Percentiles rank a stretch among this genome's conserved stretches.
Evolutionary conservation across 148 eudicot genomes (phyloP).

Genomic region (Chenopodium berlandieri): DNA sequence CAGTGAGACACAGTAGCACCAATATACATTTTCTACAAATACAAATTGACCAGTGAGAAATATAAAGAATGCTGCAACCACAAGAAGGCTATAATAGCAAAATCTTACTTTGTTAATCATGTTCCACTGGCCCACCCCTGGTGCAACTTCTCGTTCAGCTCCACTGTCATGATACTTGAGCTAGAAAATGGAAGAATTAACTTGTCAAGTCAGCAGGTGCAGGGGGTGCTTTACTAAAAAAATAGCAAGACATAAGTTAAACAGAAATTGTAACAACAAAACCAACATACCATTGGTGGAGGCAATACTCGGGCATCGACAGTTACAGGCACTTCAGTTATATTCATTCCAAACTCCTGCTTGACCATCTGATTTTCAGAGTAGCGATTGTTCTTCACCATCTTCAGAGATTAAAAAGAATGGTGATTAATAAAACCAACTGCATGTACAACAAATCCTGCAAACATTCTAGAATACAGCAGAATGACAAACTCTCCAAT

Average conservation of each 20-base stretch:
- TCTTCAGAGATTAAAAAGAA: slow-evolving; percentile 36
- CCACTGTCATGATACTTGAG: slow-evolving; percentile 62
- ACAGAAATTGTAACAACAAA: not conserved
- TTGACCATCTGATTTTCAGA: slow-evolving; percentile 35
- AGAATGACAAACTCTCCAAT: not conserved
- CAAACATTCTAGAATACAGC: not conserved
- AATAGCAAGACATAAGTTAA: no score
- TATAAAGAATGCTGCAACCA: not conserved
- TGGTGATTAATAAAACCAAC: no score
- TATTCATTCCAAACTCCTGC: slow-evolving; percentile 64
- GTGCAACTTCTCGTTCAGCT: slow-evolving; percentile 41
- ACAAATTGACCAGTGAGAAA: slow-evolving; percentile 2
- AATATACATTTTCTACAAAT: slow-evolving; percentile 74
- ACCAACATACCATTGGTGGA: slow-evolving; percentile 56
- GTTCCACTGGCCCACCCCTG: slow-evolving; percentile 83
- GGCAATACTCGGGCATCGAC: slow-evolving; percentile 80
- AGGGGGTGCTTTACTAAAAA: no score
- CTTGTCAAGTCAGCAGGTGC: not conserved
- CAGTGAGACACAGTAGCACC: slow-evolving; percentile 51
- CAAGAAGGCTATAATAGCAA: not conserved
- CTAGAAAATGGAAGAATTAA: slow-evolving; percentile 32
- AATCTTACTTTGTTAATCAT: slow-evolving; percentile 70
- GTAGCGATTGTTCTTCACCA: slow-evolving; percentile 48
- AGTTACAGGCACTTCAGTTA: slow-evolving; percentile 33
- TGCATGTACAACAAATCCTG: not conserved